Evolutionary conservation across 2,329 filamentous ascomycete genomes (phyloP), one percentile per base, ranked within the genome.

Genomic region (Aspergillus felis): DNA sequence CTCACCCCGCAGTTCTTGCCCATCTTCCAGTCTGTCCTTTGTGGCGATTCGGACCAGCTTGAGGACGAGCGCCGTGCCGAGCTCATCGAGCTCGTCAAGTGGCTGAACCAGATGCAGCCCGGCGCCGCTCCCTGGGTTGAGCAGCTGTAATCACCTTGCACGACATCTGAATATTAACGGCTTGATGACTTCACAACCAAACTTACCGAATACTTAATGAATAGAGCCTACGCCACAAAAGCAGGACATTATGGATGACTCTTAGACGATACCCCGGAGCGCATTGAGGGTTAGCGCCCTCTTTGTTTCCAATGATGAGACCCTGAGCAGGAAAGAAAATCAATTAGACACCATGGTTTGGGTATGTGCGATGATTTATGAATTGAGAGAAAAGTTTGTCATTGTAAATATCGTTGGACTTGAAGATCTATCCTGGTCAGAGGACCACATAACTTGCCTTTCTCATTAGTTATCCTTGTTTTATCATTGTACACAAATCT

Each of bases 11-110:
- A 74, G 51, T 70, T 81, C 47, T 69, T 79, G 32, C 77, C 79
- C 17, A 70, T 80, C 64, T 78, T 81, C 71, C 73, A 79, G 65
- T 67, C 76, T 28, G 79, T 81, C 20, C 71, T 80, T 24, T 72
- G 68, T 53, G 74, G 74, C 50, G 76, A 78, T 20, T 68, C 74
- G 54, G 75, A 79, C 55, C 78, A 80, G 66, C 67, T 81, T 28
- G 77, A 79, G 58, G 77, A 80, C 50, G 78, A 79, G 66, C 77
- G 78, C 47, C 73, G 78, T 14, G 69, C 69, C 28, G 76, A 80
- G 64, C 66, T 81, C 27, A 71, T 77, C 51, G 76, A 80, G 65
- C 73, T 81, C 8, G 78, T 80, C 59, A 76, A 76, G 61, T 80
- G 76, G 71, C 65, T 81, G 57, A 79, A 79, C 65, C 72, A 76